Evolutionary conservation across 768 basidiomycete genomes (phyloP), one percentile per base, ranked within the genome.

Genomic region (Dacryopinax spathularia): DNA sequence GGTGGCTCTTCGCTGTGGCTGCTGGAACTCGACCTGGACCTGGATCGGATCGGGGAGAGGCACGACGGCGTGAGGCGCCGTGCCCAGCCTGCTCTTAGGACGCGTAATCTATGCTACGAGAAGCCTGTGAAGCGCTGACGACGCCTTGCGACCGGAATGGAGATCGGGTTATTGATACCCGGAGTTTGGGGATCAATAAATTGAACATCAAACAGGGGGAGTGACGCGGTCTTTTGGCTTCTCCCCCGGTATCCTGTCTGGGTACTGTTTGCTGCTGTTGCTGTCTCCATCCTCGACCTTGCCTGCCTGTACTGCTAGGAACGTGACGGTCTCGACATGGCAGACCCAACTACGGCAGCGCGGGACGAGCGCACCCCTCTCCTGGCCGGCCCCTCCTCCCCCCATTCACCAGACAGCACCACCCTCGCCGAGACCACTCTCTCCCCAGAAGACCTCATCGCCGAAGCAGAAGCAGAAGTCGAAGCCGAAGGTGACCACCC

Each of bases 401-500:
- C 48, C 10, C 48, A 22, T 7, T 56, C 48, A 13, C 48, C 48
- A 56, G 48, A 56, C 25, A 29, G 18, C 5, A 56, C 48, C 18
- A 27, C 29, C 25, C 25, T 56, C 29, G 48, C 22, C 5, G 10
- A 22, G 25, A 27, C 48, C 48, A 13, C 12, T n/a, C n/a, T n/a
- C 13, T 22, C 36, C 12, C 36, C 36, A 10, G 12, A 56, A 13
- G 48, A 56, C 29, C 48, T 56, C 25, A 10, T 56, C 13, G 48
- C 48, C 48, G 48, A 56, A 20, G 48, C 48, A 13, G 48, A 22
- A 10, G 48, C 48, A 10, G 48, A 56, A 29, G 48, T 56, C 25
- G 48, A 10, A 29, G 48, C 48, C 16, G 59, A 39, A 2, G 65
- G 41, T 3, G 65, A 67, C 25, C 36, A 48, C 33, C 65, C 66